Base-by-base conservation (phyloP, 495 filamentous ascomycete species). In the Pyrenopolyporus hunteri region DNA sequence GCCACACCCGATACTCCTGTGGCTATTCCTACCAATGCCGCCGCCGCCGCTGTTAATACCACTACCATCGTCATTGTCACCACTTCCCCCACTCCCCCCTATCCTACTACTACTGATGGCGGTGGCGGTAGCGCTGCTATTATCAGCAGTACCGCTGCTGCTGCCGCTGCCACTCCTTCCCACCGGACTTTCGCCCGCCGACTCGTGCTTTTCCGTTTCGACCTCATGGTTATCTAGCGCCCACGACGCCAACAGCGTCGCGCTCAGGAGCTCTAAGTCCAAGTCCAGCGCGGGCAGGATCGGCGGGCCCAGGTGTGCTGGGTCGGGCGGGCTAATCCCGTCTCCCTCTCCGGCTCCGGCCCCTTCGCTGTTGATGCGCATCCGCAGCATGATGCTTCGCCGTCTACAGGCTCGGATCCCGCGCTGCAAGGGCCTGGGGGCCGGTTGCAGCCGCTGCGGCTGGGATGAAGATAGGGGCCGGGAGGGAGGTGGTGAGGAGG, bases 321-420 rank as follows among this genome's bases (percentile, higher is more conserved):
- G 45, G 0, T 43, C 57, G 2, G 57, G 63, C 9, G 31, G 14
- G 3, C 52, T 35, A 0, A 62, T 2, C 2, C 49, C 33, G 46
- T 2, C 7, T 13, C 6, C 14, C 0, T 14, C 23, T 32, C 13
- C 8, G 22, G 10, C 35, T 9, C 26, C 5, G 26, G 9, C 26
- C 1, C 47, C 58, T 28, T 67, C 64, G 64, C 51, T 57, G 58
- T 63, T 62, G 52, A 67, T 57, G 54, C 59, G 59, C 53, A 59
- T 54, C 10, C 54, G 59, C 37, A 57, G 20, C 45, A 52, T 32
- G 28, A 37, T 37, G 29, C 20, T 23, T 25, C 60, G 47, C 3
- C 46, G 51, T 23, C 26, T 26, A 31, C 49, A 43, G 9, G 26
- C 16, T 3, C 32, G 26, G 51, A 11, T 14, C 42, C 14, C n/a